A percentile compares a stretch with the other conserved stretches of the same genome.
phyloP scores from a whole-genome alignment of 768 basidiomycete species.

The Mycena amicta region DNA sequence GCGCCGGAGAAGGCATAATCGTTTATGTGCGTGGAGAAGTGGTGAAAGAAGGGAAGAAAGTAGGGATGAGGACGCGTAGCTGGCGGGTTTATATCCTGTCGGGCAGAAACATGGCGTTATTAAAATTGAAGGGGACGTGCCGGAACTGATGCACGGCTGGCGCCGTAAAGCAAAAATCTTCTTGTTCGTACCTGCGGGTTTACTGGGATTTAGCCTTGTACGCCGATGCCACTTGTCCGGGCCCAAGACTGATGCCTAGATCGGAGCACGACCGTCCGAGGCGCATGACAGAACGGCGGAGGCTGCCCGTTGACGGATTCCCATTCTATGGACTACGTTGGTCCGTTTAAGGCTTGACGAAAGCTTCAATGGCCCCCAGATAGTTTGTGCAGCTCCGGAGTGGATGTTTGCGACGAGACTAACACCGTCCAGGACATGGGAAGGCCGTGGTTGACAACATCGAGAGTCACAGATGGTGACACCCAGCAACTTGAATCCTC shows the following conservation, averaged over 20 bases:
- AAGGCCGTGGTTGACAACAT: background rate
- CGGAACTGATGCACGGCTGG: background rate
- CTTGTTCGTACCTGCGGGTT: background rate
- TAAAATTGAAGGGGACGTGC: background rate
- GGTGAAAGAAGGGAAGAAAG: background rate
- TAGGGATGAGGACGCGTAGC: background rate
- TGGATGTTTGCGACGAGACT: too few species aligned
- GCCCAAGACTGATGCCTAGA: background rate
- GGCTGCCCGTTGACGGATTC: background rate
- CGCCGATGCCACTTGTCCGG: background rate
- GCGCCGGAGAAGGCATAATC: constrained; percentile 2
- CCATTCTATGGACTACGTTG: background rate
- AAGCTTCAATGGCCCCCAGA: too few species aligned
- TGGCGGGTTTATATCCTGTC: background rate
- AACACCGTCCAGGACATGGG: too few species aligned
- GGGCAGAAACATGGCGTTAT: background rate
- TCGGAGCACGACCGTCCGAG: background rate
- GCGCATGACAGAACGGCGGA: background rate
- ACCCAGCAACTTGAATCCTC: background rate
- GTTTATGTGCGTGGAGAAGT: background rate
- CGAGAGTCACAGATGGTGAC: background rate
- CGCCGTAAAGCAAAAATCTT: background rate
- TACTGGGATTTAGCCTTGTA: background rate
- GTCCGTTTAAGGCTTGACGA: background rate
- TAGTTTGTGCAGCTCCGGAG: too few species aligned